Evolutionary conservation across 2,329 filamentous ascomycete genomes (phyloP).

Genomic region (Leptographium procerum): DNA sequence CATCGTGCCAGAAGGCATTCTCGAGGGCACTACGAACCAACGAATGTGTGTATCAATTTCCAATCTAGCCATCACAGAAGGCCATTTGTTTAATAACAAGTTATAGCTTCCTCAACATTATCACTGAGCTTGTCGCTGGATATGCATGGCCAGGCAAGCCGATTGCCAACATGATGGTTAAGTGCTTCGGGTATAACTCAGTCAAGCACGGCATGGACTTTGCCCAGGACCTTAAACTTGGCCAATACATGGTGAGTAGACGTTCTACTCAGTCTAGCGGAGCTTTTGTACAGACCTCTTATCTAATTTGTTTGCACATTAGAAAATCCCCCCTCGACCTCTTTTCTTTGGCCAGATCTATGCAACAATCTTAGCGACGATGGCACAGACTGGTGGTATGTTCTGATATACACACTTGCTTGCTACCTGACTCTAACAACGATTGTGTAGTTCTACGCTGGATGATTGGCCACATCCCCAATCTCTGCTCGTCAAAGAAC

Average conservation of each 20-base stretch:
- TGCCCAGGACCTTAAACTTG: slow-evolving; percentile 20
- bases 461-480: slow-evolving; percentile 35
- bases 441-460: slow-evolving; percentile 25
- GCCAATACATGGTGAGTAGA: neutral
- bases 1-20: slow-evolving; percentile 32
- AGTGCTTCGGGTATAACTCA: slow-evolving; percentile 23
- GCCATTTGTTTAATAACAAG: slow-evolving; percentile 15
- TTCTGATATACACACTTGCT: neutral
- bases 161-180: slow-evolving; percentile 36
- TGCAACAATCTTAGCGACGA: slow-evolving; percentile 41
- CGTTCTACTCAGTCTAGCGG: too few species aligned
- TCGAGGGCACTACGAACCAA: slow-evolving; percentile 29
- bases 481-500: slow-evolving; percentile 36
- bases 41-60: slow-evolving; percentile 2
- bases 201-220: slow-evolving; percentile 41
- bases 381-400: slow-evolving; percentile 16
- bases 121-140: slow-evolving; percentile 38
- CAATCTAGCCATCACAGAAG: neutral
- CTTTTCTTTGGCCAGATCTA: slow-evolving; percentile 49
- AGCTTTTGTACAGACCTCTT: too few species aligned
- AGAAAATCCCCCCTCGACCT: slow-evolving; percentile 43
- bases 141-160: slow-evolving; percentile 29
- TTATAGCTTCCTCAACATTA: slow-evolving; percentile 27
- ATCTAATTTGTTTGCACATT: too few species aligned
- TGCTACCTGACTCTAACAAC: slow-evolving; percentile 8